A percentile compares a stretch with the other conserved stretches of the same genome.
phyloP scores from a whole-genome alignment of 768 basidiomycete species.

The Collybiopsis luxurians region DNA sequence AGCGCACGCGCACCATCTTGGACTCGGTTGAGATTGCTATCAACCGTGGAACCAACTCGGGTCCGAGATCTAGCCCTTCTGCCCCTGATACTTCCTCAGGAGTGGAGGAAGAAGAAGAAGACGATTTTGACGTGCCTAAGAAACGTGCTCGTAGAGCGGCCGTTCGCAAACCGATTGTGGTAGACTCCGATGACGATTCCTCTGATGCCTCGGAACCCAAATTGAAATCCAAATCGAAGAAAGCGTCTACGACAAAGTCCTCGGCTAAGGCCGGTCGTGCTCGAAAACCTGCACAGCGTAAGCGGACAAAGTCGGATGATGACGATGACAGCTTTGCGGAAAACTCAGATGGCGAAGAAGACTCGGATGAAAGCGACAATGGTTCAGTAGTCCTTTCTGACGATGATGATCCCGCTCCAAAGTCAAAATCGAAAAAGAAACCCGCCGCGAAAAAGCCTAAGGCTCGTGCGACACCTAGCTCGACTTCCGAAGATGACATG shows the following conservation, averaged over 20 bases:
- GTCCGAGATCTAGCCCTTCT: constrained; percentile 20
- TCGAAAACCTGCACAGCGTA: constrained; percentile 1
- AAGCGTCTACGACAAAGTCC: constrained; percentile 5
- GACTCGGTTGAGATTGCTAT: constrained; percentile 12
- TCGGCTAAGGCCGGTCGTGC: background rate
- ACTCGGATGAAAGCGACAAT: constrained; percentile 30
- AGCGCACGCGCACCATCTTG: background rate
- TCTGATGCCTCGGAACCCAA: background rate
- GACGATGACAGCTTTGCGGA: constrained; percentile 12
- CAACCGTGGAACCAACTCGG: background rate
- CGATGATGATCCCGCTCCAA: constrained; percentile 20
- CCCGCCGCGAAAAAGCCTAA: constrained; percentile 18
- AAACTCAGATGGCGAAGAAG: background rate
- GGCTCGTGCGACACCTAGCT: constrained; percentile 21
- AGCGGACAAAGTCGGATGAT: constrained; percentile 1
- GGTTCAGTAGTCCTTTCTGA: constrained; percentile 9
- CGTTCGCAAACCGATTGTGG: constrained; percentile 38
- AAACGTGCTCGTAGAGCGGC: constrained; percentile 39
- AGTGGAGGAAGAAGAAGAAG: constrained; percentile 33
- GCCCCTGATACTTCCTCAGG: constrained; percentile 27
- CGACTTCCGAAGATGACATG: constrained; percentile 42
- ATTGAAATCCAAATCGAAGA: constrained; percentile 22
- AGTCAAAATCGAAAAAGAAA: constrained; percentile 27
- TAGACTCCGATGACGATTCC: constrained; percentile 54
- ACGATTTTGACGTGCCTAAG: constrained; percentile 31